Conservation (phyloP, 805 yeast genomes). For the Myxozyma udenii region DNA sequence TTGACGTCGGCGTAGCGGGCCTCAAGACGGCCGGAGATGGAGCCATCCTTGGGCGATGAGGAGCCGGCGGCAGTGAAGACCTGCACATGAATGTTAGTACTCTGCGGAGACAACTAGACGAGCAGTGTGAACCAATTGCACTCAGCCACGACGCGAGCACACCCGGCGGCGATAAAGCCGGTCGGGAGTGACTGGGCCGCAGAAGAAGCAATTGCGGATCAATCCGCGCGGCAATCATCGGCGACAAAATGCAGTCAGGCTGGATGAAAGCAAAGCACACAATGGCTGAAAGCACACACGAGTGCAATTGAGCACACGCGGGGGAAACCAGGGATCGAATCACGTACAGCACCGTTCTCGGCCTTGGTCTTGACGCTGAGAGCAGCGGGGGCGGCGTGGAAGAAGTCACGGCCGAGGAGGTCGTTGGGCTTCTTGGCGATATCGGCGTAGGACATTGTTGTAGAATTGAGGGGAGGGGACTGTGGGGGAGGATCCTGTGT, state of each 20-base stretch:
- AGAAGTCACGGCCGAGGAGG: conserved; percentile 87
- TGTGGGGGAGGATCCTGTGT: not conserved
- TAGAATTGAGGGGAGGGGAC: not conserved
- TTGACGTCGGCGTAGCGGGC: conserved; percentile 90
- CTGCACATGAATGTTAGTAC: conserved; percentile 3
- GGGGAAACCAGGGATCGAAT: not conserved
- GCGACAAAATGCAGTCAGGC: no score
- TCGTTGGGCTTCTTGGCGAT: conserved; percentile 90
- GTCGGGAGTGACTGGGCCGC: no score
- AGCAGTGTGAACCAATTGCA: not conserved
- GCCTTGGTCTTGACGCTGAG: conserved; percentile 89
- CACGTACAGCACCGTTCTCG: conserved; percentile 77
- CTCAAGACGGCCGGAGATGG: conserved; percentile 85
- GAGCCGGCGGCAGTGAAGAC: conserved; percentile 90
- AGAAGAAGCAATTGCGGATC: no score
- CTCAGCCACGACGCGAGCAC: no score
- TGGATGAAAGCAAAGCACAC: not conserved
- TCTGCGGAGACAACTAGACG: no score
- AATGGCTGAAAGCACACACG: not conserved
- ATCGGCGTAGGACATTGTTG: conserved; percentile 76
- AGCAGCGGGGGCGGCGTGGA: conserved; percentile 82
- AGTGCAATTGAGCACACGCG: not conserved
- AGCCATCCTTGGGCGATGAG: conserved; percentile 68
- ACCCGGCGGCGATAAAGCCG: no score
- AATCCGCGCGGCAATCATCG: no score